Evolutionary conservation across 257 asterid species (phyloP).

Genomic region (Phtheirospermum japonicum): DNA sequence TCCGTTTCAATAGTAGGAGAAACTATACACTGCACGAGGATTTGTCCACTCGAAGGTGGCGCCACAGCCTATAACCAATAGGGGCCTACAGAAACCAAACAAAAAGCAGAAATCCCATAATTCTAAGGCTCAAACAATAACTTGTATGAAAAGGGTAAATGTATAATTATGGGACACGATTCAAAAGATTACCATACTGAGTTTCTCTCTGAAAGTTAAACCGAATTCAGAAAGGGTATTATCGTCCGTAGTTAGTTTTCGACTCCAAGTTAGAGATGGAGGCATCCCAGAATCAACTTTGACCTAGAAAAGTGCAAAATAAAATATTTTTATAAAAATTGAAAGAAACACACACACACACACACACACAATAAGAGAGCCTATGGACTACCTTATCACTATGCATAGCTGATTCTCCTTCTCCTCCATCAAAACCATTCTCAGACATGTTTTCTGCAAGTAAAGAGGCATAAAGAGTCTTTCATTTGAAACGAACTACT

Average conservation of each 20-base stretch:
- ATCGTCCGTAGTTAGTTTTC: conserved; percentile 57
- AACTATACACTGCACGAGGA: conserved; percentile 39
- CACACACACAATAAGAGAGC: background rate
- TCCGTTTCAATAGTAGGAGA: conserved; percentile 22
- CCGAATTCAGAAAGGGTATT: conserved; percentile 58
- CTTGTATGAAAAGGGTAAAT: conserved; percentile 14
- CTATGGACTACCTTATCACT: conserved; percentile 41
- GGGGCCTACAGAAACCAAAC: conserved; percentile 64
- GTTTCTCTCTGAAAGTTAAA: conserved; percentile 59
- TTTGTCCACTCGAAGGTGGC: conserved; percentile 53
- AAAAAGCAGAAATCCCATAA: background rate
- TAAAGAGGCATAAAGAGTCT: conserved; percentile 15
- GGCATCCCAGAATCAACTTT: conserved; percentile 59
- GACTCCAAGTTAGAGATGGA: conserved; percentile 83
- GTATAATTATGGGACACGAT: conserved; percentile 17
- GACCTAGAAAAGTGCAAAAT: conserved; percentile 40
- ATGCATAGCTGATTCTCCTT: conserved; percentile 37
- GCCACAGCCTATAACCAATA: conserved; percentile 82
- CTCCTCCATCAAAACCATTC: conserved; percentile 47
- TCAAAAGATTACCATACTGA: conserved; percentile 59
- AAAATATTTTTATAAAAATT: background rate
- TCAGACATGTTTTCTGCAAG: conserved; percentile 55
- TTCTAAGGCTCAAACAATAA: conserved; percentile 4
- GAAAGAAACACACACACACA: conserved; percentile 9
- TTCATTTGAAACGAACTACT: conserved; percentile 3